phyloP scores from a whole-genome alignment of 2,329 filamentous ascomycete genomes.

The Pseudocercospora ulei region DNA sequence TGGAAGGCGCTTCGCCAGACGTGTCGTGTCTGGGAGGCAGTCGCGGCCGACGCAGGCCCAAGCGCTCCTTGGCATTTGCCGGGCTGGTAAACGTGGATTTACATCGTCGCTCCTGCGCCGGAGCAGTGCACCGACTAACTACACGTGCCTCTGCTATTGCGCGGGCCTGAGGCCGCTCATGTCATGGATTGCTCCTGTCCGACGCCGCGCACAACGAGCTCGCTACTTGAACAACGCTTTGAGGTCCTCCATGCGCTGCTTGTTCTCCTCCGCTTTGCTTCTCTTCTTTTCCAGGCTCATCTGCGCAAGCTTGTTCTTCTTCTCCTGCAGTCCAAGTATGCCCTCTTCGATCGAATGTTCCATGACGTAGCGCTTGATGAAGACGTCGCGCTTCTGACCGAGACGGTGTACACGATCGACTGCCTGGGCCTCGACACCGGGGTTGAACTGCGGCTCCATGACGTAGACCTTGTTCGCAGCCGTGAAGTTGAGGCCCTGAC shows the following conservation, averaged over 20 bases:
- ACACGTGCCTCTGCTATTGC: too few species aligned
- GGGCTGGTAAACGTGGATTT: too few species aligned
- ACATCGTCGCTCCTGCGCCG: too few species aligned
- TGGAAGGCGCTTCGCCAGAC: background rate
- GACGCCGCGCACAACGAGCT: too few species aligned
- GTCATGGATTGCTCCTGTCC: too few species aligned
- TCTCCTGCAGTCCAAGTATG: conserved; percentile 78
- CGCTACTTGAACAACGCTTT: conserved; percentile 47
- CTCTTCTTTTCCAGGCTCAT: conserved; percentile 61
- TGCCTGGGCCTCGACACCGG: conserved; percentile 86
- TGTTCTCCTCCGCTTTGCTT: conserved; percentile 53
- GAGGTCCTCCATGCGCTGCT: conserved; percentile 54
- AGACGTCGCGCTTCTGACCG: conserved; percentile 79
- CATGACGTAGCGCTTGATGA: conserved; percentile 87
- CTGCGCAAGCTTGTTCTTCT: conserved; percentile 83
- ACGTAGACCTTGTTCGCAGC: conserved; percentile 79
- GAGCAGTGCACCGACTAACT: too few species aligned
- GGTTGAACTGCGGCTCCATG: conserved; percentile 98
- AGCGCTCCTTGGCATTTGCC: too few species aligned
- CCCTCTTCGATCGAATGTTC: conserved; percentile 82
- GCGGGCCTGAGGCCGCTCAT: too few species aligned
- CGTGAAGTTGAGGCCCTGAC: conserved; percentile 83
- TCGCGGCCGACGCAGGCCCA: background rate
- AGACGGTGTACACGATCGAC: conserved; percentile 86
- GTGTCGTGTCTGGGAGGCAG: background rate